Conservation (phyloP, 1,139 yeast genomes). For the Saccharomyces hybrid region DNA sequence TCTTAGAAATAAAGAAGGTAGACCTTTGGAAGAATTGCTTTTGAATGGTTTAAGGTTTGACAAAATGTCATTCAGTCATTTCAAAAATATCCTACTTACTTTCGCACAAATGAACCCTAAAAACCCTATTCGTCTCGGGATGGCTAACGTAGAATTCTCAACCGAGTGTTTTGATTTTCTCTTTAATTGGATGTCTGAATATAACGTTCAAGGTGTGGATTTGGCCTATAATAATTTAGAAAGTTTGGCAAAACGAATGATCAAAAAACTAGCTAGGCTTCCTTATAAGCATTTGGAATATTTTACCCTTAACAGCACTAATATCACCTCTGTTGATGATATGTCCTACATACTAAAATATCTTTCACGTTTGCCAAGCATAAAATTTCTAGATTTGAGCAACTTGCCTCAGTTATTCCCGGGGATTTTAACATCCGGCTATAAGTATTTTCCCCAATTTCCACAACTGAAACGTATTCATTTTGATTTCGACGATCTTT, state of each 20-base stretch:
- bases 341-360: slow-evolving; percentile 45
- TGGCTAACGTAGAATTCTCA: slow-evolving; percentile 65
- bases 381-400: slow-evolving; percentile 72
- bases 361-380: slow-evolving; percentile 45
- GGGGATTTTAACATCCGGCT: slow-evolving; percentile 51
- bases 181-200: slow-evolving; percentile 54
- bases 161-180: slow-evolving; percentile 48
- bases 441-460: slow-evolving; percentile 58
- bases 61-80: slow-evolving; percentile 38
- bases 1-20: slow-evolving; percentile 52
- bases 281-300: slow-evolving; percentile 36
- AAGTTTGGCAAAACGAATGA: slow-evolving; percentile 42
- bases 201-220: slow-evolving; percentile 70
- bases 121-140: slow-evolving; percentile 48
- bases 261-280: slow-evolving; percentile 26
- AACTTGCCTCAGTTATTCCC: slow-evolving; percentile 72
- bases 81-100: slow-evolving; percentile 42
- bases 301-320: slow-evolving; percentile 66
- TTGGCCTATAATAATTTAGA: slow-evolving; percentile 71
- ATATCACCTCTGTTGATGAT: slow-evolving; percentile 47
- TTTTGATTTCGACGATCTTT: slow-evolving; percentile 64
- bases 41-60: slow-evolving; percentile 67
- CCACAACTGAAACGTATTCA: slow-evolving; percentile 64
- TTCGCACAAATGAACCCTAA: slow-evolving; percentile 27
- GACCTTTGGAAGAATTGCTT: slow-evolving; percentile 62